Percentiles rank a stretch among this genome's conserved stretches.
Evolutionary conservation across 2,329 filamentous ascomycete species (phyloP).

Genomic region (Graphium sp.): DNA sequence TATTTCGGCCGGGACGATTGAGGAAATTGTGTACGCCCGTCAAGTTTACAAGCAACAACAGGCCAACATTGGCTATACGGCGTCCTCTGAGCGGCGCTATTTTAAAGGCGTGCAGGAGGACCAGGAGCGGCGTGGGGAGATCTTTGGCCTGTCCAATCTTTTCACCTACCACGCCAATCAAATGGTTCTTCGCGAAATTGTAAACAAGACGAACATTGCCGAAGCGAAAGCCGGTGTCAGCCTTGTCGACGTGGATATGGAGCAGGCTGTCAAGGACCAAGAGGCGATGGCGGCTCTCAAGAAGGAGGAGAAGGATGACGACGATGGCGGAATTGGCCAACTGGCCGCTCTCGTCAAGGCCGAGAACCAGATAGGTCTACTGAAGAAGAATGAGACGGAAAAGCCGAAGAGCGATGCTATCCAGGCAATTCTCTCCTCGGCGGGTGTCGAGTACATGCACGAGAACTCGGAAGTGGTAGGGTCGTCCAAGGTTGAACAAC

Average conservation of each 20-base stretch:
- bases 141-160: constrained; percentile 80
- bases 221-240: constrained; percentile 76
- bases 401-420: constrained; percentile 52
- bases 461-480: constrained; percentile 93
- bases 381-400: constrained; percentile 16
- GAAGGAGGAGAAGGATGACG: constrained; percentile 20
- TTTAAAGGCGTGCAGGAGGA: constrained; percentile 89
- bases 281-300: constrained; percentile 24
- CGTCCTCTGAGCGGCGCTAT: constrained; percentile 80
- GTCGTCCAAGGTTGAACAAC: constrained; percentile 77
- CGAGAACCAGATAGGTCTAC: constrained; percentile 24
- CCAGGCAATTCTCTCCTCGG: constrained; percentile 73
- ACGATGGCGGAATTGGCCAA: constrained; percentile 54
- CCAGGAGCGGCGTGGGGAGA: constrained; percentile 70
- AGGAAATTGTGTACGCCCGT: constrained; percentile 91
- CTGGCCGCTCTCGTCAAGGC: constrained; percentile 38
- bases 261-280: constrained; percentile 38
- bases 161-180: constrained; percentile 69
- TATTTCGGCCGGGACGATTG: constrained; percentile 79
- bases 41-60: constrained; percentile 99
- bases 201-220: constrained; percentile 95
- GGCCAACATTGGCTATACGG: constrained; percentile 92
- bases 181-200: constrained; percentile 78
- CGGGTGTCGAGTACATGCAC: constrained; percentile 88
- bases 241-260: constrained; percentile 60